A percentile compares a stretch with the other conserved stretches of the same genome.
phyloP scores from a whole-genome alignment of 108 stramenopile species.

The Cylindrotheca closterium region DNA sequence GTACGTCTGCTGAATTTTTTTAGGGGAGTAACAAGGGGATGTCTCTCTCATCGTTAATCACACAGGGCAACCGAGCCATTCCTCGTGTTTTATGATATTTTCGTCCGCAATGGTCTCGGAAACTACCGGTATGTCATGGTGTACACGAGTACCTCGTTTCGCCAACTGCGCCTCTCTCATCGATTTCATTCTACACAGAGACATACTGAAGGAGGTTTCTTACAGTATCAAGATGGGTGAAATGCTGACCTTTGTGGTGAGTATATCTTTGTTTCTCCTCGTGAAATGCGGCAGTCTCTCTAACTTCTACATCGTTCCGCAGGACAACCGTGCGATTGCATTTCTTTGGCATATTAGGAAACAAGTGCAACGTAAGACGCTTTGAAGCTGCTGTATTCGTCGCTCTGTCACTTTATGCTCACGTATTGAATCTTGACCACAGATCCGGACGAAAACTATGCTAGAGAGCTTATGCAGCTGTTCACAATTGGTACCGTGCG shows the following conservation, averaged over 20 bases:
- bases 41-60: too few relatives aligned
- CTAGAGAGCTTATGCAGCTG: conserved; percentile 70
- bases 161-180: too few relatives aligned
- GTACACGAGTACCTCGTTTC: too few relatives aligned
- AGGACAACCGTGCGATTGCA: neutral
- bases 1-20: too few relatives aligned
- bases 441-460: conserved; percentile 60
- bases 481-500: conserved; percentile 64
- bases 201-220: conserved; percentile 59
- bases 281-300: too few relatives aligned
- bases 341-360: neutral
- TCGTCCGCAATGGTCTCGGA: conserved; percentile 74
- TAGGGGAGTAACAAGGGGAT: too few relatives aligned
- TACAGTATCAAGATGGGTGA: conserved; percentile 59
- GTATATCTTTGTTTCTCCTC: too few relatives aligned
- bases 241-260: conserved; percentile 50
- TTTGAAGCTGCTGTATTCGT: neutral
- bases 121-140: too few relatives aligned
- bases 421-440: conserved; percentile 22
- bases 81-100: conserved; percentile 61
- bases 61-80: conserved; percentile 46
- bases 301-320: too few relatives aligned
- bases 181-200: too few relatives aligned
- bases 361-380: neutral
- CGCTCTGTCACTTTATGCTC: neutral